Evolutionary conservation across 208 protist genomes (phyloP), one percentile per base, ranked within the genome.

Genomic region (Trypanosoma melophagium): DNA sequence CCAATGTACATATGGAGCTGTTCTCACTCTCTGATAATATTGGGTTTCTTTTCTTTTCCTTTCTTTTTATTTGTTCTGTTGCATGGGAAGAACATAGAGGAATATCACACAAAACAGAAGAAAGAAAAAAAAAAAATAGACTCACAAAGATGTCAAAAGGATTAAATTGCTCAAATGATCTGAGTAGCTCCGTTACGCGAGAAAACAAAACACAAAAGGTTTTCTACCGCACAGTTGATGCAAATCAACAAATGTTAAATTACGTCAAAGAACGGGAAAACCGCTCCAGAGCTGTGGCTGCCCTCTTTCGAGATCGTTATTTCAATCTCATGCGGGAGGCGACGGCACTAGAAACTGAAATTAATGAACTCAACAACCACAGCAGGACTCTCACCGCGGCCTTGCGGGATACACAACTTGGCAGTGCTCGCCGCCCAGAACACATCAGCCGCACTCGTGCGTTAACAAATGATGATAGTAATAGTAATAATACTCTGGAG

Each of bases 181-280:
- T 66, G 9, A 41, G 31, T n/a, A 28, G 4, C 7, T 38, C 60
- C 8, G 3, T 3, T 3, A 40, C 2, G 9, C 3, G 21, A 5
- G 16, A 21, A 1, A 22, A 25, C 25, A 25, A 38, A 7, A 12
- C 59, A 24, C 45, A 25, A 9, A 14, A 25, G 5, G 16, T 42
- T 3, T 56, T 52, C n/a, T 3, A 66, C 45, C 60, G 19, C 19
- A 56, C 60, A 28, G 60, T 66, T 1, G 21, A 35, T 38, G 60
- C 60, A 0, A 66, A 66, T 14, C 60, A 66, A 44, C 17, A 66
- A 49, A 7, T 66, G 24, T 22, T 66, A 17, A 24, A 66, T 49
- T 24, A 25, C 35, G 49, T 66, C 3, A 66, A 55, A 49, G 60
- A 55, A 25, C 60, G 60, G 12, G 60, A 66, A 25, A 44, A 9